These are phyloP conservation scores for Isochrysis galbana DNA, from an alignment of 78 protist species.

Conservation along the genomic window DNA sequence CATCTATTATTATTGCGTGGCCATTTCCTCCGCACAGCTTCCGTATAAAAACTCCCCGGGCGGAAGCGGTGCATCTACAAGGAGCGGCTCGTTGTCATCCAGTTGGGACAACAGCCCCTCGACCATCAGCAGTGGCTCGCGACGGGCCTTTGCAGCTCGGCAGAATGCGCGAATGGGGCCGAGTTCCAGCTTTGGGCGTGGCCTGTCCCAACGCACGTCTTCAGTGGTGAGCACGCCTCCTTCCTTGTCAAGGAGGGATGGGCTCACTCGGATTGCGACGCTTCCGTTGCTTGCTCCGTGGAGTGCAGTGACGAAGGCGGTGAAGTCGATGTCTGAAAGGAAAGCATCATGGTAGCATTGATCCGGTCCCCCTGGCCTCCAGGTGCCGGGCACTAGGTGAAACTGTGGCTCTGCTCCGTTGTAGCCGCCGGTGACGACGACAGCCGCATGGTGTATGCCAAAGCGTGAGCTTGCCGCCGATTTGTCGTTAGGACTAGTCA, in stretches of 20 bases:
- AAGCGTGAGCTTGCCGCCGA: neutral
- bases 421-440: neutral
- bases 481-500: too few species aligned
- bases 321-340: neutral
- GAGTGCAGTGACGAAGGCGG: neutral
- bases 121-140: neutral
- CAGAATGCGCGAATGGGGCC: neutral
- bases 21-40: too few species aligned
- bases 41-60: neutral
- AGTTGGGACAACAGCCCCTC: neutral
- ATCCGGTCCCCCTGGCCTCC: slow-evolving; percentile 16
- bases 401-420: neutral
- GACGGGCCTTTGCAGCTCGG: neutral
- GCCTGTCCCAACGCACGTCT: neutral
- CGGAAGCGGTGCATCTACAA: neutral
- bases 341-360: neutral
- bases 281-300: neutral
- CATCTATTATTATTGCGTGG: neutral
- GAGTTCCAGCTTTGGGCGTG: neutral
- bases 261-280: neutral
- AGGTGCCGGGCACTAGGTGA: slow-evolving; percentile 5
- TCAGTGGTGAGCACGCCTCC: neutral
- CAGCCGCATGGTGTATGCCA: neutral
- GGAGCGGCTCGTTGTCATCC: neutral
- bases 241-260: neutral